These are phyloP conservation scores for Coemansia sp. DNA, from an alignment of 192 early-diverging fungal species.

Conservation along the genomic window DNA sequence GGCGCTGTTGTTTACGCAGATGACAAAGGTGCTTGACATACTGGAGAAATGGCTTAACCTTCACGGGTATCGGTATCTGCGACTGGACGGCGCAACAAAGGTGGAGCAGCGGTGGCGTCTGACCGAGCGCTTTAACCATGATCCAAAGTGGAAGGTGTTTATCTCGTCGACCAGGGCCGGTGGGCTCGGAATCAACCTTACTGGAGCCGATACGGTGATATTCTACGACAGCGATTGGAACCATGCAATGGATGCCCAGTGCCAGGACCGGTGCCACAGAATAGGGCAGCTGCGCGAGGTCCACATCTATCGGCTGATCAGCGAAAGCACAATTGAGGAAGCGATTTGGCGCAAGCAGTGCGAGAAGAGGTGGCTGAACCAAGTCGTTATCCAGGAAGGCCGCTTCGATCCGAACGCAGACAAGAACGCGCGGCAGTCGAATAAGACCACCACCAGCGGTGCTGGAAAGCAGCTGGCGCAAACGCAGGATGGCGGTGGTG, in stretches of 20 bases:
- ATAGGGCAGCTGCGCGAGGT: constrained; percentile 88
- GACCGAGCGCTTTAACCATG: constrained; percentile 95
- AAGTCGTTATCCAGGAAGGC: constrained; percentile 78
- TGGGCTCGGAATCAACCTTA: constrained; percentile 93
- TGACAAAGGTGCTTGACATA: constrained; percentile 94
- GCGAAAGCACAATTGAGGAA: constrained; percentile 72
- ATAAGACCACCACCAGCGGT: constrained; percentile 10
- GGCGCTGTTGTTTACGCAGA: constrained; percentile 94
- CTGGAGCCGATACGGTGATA: constrained; percentile 94
- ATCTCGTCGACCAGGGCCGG: constrained; percentile 93
- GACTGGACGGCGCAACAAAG: constrained; percentile 88
- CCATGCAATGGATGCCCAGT: constrained; percentile 95
- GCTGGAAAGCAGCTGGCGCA: background rate
- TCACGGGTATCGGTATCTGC: constrained; percentile 78
- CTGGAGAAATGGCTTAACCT: constrained; percentile 84
- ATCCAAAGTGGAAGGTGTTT: constrained; percentile 86
- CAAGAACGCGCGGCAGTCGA: background rate
- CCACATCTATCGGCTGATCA: constrained; percentile 76
- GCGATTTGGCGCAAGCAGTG: constrained; percentile 78
- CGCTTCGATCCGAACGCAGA: constrained; percentile 66
- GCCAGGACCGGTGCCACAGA: constrained; percentile 94
- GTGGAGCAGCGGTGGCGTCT: constrained; percentile 84
- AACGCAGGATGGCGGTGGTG: background rate
- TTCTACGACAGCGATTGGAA: constrained; percentile 95
- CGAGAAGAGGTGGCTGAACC: constrained; percentile 75